These are phyloP conservation scores for Ramaria sp. DNA, from an alignment of 768 basidiomycete genomes.

Conservation along the genomic window DNA sequence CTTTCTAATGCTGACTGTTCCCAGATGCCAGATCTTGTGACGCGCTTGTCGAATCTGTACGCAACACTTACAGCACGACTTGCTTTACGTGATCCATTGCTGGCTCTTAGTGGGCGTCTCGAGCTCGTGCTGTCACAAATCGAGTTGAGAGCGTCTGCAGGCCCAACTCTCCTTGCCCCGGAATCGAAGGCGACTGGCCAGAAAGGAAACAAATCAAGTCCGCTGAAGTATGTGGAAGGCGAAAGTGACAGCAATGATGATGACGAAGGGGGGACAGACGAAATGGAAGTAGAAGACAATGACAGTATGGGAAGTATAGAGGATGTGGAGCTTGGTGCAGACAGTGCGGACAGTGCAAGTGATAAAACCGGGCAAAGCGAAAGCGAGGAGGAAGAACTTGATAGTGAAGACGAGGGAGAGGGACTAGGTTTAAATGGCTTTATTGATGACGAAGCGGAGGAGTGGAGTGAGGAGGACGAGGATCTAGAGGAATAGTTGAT, in stretches of 20 bases:
- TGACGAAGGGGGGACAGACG: constrained; percentile 39
- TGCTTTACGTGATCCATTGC: constrained; percentile 59
- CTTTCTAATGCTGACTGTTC: constrained; percentile 9
- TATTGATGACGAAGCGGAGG: constrained; percentile 49
- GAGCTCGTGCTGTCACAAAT: constrained; percentile 94
- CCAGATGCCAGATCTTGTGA: constrained; percentile 88
- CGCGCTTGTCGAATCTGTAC: constrained; percentile 77
- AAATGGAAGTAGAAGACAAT: constrained; percentile 48
- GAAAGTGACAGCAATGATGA: constrained; percentile 64
- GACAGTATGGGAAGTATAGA: constrained; percentile 70
- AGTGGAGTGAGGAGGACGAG: constrained; percentile 2
- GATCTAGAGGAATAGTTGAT: background rate
- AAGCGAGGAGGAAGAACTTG: constrained; percentile 33
- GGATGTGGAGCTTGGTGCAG: constrained; percentile 64
- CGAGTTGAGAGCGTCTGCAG: constrained; percentile 71
- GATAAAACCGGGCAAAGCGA: constrained; percentile 35
- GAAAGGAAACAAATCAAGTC: constrained; percentile 22
- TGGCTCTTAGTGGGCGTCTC: constrained; percentile 79
- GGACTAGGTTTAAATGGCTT: constrained; percentile 34
- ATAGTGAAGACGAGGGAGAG: constrained; percentile 37
- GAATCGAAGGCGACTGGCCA: constrained; percentile 27
- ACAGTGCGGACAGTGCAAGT: constrained; percentile 43
- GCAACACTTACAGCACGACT: constrained; percentile 70
- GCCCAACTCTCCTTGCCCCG: constrained; percentile 43
- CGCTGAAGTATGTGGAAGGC: constrained; percentile 63